Percentiles rank a stretch among this genome's conserved stretches.
phyloP scores from a whole-genome alignment of 2,329 filamentous ascomycete genomes.

The Alternaria viburni region DNA sequence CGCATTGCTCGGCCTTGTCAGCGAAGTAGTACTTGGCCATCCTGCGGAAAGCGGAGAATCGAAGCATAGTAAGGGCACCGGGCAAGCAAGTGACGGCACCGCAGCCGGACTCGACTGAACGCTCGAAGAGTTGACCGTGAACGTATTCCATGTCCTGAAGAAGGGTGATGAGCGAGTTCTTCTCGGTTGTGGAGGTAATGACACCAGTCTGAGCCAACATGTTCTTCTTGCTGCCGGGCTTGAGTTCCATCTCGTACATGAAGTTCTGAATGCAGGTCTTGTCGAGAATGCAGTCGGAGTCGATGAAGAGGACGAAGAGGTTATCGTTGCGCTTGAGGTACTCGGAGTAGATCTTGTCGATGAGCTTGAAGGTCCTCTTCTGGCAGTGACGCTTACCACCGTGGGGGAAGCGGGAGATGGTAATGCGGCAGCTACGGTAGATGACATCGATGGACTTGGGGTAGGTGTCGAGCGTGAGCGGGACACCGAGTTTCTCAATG shows the following conservation, averaged over 20 bases:
- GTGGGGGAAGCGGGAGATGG: conserved; percentile 89
- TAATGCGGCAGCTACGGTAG: conserved; percentile 83
- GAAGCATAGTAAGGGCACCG: conserved; percentile 91
- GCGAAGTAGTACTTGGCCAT: conserved; percentile 99
- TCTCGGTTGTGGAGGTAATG: conserved; percentile 91
- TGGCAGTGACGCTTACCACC: conserved; percentile 94
- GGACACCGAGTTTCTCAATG: conserved; percentile 82
- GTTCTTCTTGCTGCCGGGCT: conserved; percentile 86
- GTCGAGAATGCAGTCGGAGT: conserved; percentile 95
- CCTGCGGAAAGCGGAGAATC: conserved; percentile 92
- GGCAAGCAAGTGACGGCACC: conserved; percentile 94
- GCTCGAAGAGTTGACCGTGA: conserved; percentile 94
- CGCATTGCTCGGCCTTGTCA: conserved; percentile 92
- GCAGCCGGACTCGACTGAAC: conserved; percentile 92
- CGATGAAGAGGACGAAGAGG: conserved; percentile 94
- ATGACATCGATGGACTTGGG: conserved; percentile 89
- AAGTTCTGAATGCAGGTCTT: conserved; percentile 93
- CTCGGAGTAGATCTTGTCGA: conserved; percentile 87
- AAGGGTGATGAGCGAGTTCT: conserved; percentile 86
- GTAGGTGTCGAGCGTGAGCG: conserved; percentile 76
- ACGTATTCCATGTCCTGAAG: conserved; percentile 99
- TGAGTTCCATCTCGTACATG: conserved; percentile 98
- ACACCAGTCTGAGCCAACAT: conserved; percentile 98
- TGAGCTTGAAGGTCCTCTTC: conserved; percentile 89
- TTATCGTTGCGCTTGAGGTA: conserved; percentile 90